Conservation (phyloP, 2,329 filamentous ascomycete genomes). For the Microcyclosporella mali region DNA sequence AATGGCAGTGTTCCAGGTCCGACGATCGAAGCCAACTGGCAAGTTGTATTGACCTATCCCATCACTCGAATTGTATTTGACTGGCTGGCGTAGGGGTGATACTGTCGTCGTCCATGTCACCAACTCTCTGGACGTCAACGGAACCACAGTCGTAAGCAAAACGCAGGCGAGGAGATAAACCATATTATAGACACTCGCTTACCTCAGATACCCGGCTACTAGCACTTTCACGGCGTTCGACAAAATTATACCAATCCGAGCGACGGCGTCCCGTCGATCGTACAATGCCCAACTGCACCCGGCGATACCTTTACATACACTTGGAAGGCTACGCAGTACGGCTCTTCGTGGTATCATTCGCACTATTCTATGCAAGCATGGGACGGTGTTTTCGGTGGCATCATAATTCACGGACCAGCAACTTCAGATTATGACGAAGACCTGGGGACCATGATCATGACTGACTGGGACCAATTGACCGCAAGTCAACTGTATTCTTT, state of each 20-base stretch:
- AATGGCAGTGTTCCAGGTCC: conserved; percentile 45
- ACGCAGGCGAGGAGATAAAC: conserved; percentile 15
- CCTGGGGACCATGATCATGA: conserved; percentile 43
- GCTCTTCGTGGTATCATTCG: conserved; percentile 48
- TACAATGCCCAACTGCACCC: conserved; percentile 42
- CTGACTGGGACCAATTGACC: conserved; percentile 33
- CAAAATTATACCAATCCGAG: conserved; percentile 51
- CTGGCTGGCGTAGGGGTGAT: conserved; percentile 20
- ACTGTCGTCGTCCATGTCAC: conserved; percentile 24
- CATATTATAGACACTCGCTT: neutral
- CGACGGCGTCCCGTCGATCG: conserved; percentile 43
- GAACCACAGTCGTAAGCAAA: conserved; percentile 45
- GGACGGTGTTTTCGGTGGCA: conserved; percentile 53
- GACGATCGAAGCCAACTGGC: conserved; percentile 39
- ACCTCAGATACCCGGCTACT: neutral
- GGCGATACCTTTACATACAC: conserved; percentile 49
- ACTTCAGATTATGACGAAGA: conserved; percentile 56
- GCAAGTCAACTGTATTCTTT: conserved; percentile 22
- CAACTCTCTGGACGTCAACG: conserved; percentile 38
- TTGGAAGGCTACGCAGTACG: conserved; percentile 47
- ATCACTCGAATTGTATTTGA: neutral
- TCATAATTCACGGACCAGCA: conserved; percentile 55
- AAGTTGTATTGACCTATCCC: neutral
- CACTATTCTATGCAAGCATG: conserved; percentile 50
- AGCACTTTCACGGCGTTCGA: conserved; percentile 57